Base-by-base conservation (phyloP, 2,329 filamentous ascomycete species). In the Xylariaceae sp. region DNA sequence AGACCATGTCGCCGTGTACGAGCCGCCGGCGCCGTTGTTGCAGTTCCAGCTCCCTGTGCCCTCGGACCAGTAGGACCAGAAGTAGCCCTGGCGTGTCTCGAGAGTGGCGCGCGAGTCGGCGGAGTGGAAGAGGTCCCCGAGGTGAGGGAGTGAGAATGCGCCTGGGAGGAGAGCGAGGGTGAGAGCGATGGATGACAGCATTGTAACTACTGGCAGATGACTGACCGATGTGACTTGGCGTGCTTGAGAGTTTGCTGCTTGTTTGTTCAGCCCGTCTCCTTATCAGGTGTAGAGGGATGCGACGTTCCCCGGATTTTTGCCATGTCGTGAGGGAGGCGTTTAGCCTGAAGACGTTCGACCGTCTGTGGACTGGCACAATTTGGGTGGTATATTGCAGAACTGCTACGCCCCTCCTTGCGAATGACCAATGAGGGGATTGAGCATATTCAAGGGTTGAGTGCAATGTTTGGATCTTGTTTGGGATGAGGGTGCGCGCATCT, bases 1-100 rank as follows among this genome's bases (percentile, higher is more conserved):
- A 42, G 58, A 66, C 75, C 75, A 78, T 39, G 58, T 66, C 1
- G 72, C 70, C 3, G 59, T 66, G 64, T 76, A 78, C 19, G 62
- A 58, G 3, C 72, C 73, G 2, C 63, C 66, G 11, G 53, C 53
- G 15, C 70, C 68, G 50, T 76, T 75, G 45, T 54, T 67, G 57
- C 74, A 76, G 33, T 56, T 63, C 40, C 71, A 69, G 42, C 63
- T 66, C 44, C 68, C 69, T 38, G 64, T 65, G 1, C 71, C 71
- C 45, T 75, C 70, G 5, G 56, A 60, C 60, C 60, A 62, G 39
- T 51, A 58, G 9, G 60, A 62, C 59, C 59, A 62, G 42, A 47
- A 62, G 47, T 62, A 62, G 18, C 60, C 60, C n/a, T 58, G 57
- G 18, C 59, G 53, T 2, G 57, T 48, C 47, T 48, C 59, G 27